Evolutionary conservation across 2,329 filamentous ascomycete genomes (phyloP).

Genomic region (Dryadomyces quercivorus): DNA sequence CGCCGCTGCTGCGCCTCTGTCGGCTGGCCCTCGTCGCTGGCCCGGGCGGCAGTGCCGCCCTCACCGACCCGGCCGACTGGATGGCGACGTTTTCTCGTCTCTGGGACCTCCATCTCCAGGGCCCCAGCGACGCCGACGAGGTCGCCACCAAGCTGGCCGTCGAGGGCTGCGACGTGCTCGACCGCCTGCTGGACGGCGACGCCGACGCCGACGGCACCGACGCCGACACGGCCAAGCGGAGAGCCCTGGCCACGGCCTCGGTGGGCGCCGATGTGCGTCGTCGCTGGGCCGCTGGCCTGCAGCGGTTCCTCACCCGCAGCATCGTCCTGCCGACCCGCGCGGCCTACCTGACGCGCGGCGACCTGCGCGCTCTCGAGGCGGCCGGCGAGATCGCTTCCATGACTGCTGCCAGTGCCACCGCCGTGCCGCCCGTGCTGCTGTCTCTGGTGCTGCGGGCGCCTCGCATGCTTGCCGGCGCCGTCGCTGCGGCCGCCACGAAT

Average conservation of each 20-base stretch:
- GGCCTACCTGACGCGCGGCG: slow-evolving; percentile 29
- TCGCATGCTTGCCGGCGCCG: slow-evolving; percentile 20
- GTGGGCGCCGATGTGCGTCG: slow-evolving; percentile 16
- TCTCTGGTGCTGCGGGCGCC: slow-evolving; percentile 24
- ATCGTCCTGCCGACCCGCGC: slow-evolving; percentile 39
- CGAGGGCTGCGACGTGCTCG: slow-evolving; percentile 26
- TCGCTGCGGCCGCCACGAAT: slow-evolving; percentile 17
- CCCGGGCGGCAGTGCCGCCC: not conserved
- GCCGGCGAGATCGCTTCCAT: not conserved
- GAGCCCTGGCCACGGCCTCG: not conserved
- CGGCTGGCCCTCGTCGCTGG: slow-evolving; percentile 22
- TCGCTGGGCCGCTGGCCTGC: slow-evolving; percentile 34
- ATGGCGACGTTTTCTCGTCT: slow-evolving; percentile 30
- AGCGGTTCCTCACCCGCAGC: slow-evolving; percentile 35
- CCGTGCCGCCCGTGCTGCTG: slow-evolving; percentile 32
- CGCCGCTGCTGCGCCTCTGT: slow-evolving; percentile 34
- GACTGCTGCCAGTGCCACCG: slow-evolving; percentile 5
- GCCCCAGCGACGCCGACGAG: slow-evolving; percentile 31
- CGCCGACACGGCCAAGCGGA: not conserved
- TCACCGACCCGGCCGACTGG: slow-evolving; percentile 32
- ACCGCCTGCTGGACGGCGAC: slow-evolving; percentile 21
- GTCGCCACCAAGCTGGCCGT: slow-evolving; percentile 35
- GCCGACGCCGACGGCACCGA: not conserved
- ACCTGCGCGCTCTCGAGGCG: slow-evolving; percentile 9
- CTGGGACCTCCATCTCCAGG: slow-evolving; percentile 44